Percentiles rank a stretch among this genome's conserved stretches.
phyloP scores from a whole-genome alignment of 179 eudicot species.

The Pouteria campechiana region DNA sequence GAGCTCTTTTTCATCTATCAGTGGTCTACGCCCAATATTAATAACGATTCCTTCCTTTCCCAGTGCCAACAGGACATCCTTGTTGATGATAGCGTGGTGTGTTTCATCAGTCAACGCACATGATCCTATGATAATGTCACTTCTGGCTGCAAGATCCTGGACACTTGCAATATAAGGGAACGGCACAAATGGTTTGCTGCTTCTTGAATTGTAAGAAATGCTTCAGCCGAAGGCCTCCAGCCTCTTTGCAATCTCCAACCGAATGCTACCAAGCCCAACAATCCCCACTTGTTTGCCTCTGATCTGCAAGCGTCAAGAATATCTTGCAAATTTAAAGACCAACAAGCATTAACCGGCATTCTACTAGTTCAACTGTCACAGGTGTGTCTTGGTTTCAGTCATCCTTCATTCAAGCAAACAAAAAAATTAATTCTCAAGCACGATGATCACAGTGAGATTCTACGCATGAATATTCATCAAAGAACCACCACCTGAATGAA shows the following conservation, averaged over 20 bases:
- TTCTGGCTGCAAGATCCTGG: conserved; percentile 21
- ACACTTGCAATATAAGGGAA: conserved; percentile 24
- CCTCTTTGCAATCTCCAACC: conserved; percentile 41
- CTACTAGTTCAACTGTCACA: no score
- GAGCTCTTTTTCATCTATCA: conserved; percentile 49
- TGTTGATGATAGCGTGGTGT: conserved; percentile 36
- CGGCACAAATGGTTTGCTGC: conserved; percentile 18
- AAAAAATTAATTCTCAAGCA: no score
- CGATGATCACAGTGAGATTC: no score
- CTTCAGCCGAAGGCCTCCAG: conserved; percentile 44
- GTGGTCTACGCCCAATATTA: conserved; percentile 46
- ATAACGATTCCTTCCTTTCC: conserved; percentile 57
- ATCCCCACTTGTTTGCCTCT: conserved; percentile 46
- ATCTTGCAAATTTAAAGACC: no score
- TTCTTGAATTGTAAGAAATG: conserved; percentile 45
- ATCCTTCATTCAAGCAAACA: no score
- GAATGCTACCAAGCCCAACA: conserved; percentile 64
- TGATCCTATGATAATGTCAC: conserved; percentile 35
- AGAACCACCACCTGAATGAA: no score
- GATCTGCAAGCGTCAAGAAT: no score
- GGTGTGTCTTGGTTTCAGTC: no score
- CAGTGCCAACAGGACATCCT: conserved; percentile 32
- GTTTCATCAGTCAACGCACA: conserved; percentile 58
- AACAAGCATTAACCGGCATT: no score
- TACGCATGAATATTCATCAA: no score